phyloP scores from a whole-genome alignment of 306 rosid genomes.

The Dalbergia oliveri region DNA sequence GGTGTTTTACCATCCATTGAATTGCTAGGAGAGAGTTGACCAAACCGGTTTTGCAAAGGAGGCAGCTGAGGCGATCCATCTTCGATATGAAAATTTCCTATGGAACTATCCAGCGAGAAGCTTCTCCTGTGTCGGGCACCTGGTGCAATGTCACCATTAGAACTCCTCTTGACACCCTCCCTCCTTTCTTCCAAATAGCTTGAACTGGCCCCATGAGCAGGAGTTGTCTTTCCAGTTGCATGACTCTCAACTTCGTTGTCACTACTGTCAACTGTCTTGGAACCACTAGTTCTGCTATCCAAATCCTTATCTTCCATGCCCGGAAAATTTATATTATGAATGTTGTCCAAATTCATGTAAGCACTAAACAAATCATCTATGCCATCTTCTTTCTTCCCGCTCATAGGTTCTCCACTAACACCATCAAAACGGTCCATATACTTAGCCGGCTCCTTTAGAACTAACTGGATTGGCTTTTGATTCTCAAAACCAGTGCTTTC shows the following conservation, averaged over 20 bases:
- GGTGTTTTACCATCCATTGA: constrained; percentile 58
- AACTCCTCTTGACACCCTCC: constrained; percentile 79
- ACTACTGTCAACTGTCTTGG: constrained; percentile 83
- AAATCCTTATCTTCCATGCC: constrained; percentile 66
- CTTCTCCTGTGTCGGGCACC: constrained; percentile 73
- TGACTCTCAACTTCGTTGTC: constrained; percentile 87
- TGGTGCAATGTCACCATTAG: constrained; percentile 60
- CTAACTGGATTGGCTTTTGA: constrained; percentile 59
- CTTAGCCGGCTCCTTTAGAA: constrained; percentile 47
- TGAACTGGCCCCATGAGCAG: constrained; percentile 54
- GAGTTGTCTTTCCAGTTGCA: constrained; percentile 46
- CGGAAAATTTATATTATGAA: constrained; percentile 61
- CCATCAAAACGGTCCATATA: constrained; percentile 46
- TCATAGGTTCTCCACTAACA: constrained; percentile 46
- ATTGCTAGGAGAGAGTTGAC: constrained; percentile 66
- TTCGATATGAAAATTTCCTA: constrained; percentile 64
- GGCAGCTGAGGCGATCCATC: constrained; percentile 64
- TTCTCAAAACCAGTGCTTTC: constrained; percentile 51
- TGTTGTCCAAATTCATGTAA: constrained; percentile 76
- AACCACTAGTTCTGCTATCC: constrained; percentile 57
- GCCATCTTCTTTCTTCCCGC: constrained; percentile 57
- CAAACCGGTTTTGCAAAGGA: constrained; percentile 50
- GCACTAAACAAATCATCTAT: constrained; percentile 75
- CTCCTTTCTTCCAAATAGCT: constrained; percentile 57
- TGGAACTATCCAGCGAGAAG: constrained; percentile 79